Base-by-base conservation (phyloP, 768 basidiomycete species). In the Rhizopogon roseolus region DNA sequence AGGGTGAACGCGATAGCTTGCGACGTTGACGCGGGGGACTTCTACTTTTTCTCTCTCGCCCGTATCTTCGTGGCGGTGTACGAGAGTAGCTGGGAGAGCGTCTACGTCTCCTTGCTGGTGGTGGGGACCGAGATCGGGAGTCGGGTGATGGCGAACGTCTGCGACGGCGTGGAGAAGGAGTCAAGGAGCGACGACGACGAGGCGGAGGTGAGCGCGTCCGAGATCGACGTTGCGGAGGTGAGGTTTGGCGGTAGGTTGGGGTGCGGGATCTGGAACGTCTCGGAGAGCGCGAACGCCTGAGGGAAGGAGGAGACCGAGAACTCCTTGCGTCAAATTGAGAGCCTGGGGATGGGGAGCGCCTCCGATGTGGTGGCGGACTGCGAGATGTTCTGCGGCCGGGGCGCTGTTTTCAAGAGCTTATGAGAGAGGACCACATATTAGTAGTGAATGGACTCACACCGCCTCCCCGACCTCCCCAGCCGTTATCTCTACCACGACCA, bases 381-480 rank as follows among this genome's bases (percentile, higher is more conserved):
- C 57, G 61, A 42, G 76, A 73, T 32, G 71, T 72, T 16, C 78
- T 76, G 53, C 81, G 79, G 40, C 74, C 72, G 37, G 75, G 74
- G 39, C 73, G 76, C 79, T 65, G 17, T 54, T 49, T 50, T 53
- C n/a, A 50, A 13, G 45, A 22, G 28, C 22, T 36, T 34, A 41
- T 60, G 28, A 67, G 50, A 37, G 48, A 46, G 43, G 48, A 39
- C n/a, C 36, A 34, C 53, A 36, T 16, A 25, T 44, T 9, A 40
- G 52, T 10, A 27, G 28, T 19, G 19, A 44, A 54, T 49, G 39
- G 8, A 57, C 66, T 32, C 58, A 64, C 64, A 54, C 80, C 84
- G 49, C 86, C 81, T 22, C 85, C 85, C 61, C 88, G 74, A 9
- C 66, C 72, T 50, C 88, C 84, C 86, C 88, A 88, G 10, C 86